Conservation (phyloP, 2,329 filamentous ascomycete genomes). For the Alternaria postmessia region DNA sequence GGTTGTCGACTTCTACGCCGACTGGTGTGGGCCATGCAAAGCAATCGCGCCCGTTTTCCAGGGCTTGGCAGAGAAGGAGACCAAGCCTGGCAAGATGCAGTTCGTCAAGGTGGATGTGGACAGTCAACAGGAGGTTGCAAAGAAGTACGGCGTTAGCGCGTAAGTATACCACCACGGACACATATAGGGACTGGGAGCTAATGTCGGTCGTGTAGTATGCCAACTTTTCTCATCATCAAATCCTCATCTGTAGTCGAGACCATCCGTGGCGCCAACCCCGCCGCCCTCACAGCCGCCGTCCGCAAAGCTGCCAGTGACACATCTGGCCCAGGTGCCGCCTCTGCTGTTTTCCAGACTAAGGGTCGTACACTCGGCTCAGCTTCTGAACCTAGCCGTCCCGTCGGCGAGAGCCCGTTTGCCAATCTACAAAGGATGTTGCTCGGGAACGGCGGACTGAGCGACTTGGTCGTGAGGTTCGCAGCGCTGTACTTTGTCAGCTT, state of each 20-base stretch:
- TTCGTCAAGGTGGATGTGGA: slow-evolving; percentile 67
- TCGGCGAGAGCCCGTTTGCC: slow-evolving; percentile 35
- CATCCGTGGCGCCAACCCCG: slow-evolving; percentile 59
- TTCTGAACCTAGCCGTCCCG: slow-evolving; percentile 33
- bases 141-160: slow-evolving; percentile 60
- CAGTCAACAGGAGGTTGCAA: slow-evolving; percentile 59
- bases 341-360: slow-evolving; percentile 51
- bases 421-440: slow-evolving; percentile 37
- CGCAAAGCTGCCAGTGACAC: slow-evolving; percentile 54
- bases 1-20: slow-evolving; percentile 63
- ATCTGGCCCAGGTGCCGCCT: slow-evolving; percentile 47
- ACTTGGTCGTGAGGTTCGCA: slow-evolving; percentile 55
- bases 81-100: slow-evolving; percentile 55
- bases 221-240: slow-evolving; percentile 60
- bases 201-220: slow-evolving; percentile 48
- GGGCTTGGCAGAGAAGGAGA: slow-evolving; percentile 60
- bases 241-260: slow-evolving; percentile 55
- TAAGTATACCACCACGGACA: slow-evolving; percentile 27
- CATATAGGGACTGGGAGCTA: not conserved
- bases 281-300: slow-evolving; percentile 57
- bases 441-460: slow-evolving; percentile 48
- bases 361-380: slow-evolving; percentile 54
- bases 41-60: slow-evolving; percentile 61
- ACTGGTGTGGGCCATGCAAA: slow-evolving; percentile 67
- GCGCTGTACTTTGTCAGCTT: slow-evolving; percentile 57